phyloP scores from a whole-genome alignment of 805 yeast genomes.

The Wickerhamomyces ciferrii region DNA sequence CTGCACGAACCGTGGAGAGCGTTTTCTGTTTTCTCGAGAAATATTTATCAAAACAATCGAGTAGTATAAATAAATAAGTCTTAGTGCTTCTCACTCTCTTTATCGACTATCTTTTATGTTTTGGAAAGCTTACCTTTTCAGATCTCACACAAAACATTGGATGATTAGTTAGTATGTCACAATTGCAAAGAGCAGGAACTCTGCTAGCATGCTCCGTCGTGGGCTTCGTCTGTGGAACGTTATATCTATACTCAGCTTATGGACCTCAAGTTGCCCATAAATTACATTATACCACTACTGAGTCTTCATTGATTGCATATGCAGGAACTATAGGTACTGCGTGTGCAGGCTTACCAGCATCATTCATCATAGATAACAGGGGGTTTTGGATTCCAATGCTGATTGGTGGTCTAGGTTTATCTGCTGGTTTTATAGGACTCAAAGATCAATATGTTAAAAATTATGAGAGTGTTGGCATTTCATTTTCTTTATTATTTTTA shows the following conservation, averaged over 20 bases:
- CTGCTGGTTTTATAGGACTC: slow-evolving; percentile 52
- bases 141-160: too few species aligned
- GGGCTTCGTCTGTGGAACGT: slow-evolving; percentile 66
- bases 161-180: background rate
- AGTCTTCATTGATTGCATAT: slow-evolving; percentile 60
- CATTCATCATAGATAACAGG: slow-evolving; percentile 52
- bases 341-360: slow-evolving; percentile 64
- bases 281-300: slow-evolving; percentile 54
- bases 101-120: too few species aligned
- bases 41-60: too few species aligned
- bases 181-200: slow-evolving; percentile 5
- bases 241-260: slow-evolving; percentile 70
- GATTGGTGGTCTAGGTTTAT: slow-evolving; percentile 43
- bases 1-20: background rate
- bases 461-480: slow-evolving; percentile 33
- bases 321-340: slow-evolving; percentile 62
- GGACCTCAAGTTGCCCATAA: slow-evolving; percentile 69
- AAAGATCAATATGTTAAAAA: slow-evolving; percentile 41
- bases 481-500: slow-evolving; percentile 41
- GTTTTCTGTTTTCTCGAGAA: background rate
- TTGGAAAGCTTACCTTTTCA: too few species aligned
- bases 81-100: too few species aligned
- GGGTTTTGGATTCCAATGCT: slow-evolving; percentile 54
- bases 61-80: too few species aligned
- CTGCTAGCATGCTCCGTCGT: slow-evolving; percentile 19